Evolutionary conservation across 2,329 filamentous ascomycete species (phyloP), one percentile per base, ranked within the genome.

Genomic region (Tolypocladium album): DNA sequence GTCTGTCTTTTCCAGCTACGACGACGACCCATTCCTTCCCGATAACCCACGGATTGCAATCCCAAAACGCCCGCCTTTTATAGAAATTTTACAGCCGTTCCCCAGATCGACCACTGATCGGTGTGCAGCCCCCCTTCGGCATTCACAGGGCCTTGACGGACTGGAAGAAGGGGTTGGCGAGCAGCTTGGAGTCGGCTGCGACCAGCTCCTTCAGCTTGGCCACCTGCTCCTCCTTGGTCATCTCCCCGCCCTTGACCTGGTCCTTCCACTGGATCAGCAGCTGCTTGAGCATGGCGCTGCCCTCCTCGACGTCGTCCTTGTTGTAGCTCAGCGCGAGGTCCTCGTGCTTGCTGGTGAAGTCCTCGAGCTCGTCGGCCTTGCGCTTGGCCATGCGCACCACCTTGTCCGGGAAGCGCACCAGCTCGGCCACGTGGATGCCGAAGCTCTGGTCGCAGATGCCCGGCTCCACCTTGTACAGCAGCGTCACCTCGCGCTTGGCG

Each of bases 371-470:
- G 73, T 97, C 94, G 0, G 94, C 94, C 78, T 99, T 99, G 67
- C 94, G 85, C 77, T 96, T 96, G n/a, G 94, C 94, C 95, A 99
- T 99, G 64, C 92, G 91, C 62, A 99, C 89, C 20, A 99, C 95
- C 77, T 99, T 99, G 67, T 91, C 88, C 0, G 94, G 94, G 77
- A 99, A 99, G 53, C 92, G 86, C 24, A 99, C 94, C 7, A 99
- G 83, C 76, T 99, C 94, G 0, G 94, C 94, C 17, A 99, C 95
- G 75, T 99, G 94, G 67, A 99, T 99, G 67, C 94, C 94, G 72
- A 99, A 99, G 61, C 89, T 94, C 76, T 99, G 94, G 73, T 99
- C 94, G 71, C 92, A 97, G 67, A 99, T 88, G 56, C 94, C 94
- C 0, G 90, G 90, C 69, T 96, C 90, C 42, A 99, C 94, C 76